Evolutionary conservation across 2,329 filamentous ascomycete species (phyloP).

Genomic region (Incumbomyces delicatus): DNA sequence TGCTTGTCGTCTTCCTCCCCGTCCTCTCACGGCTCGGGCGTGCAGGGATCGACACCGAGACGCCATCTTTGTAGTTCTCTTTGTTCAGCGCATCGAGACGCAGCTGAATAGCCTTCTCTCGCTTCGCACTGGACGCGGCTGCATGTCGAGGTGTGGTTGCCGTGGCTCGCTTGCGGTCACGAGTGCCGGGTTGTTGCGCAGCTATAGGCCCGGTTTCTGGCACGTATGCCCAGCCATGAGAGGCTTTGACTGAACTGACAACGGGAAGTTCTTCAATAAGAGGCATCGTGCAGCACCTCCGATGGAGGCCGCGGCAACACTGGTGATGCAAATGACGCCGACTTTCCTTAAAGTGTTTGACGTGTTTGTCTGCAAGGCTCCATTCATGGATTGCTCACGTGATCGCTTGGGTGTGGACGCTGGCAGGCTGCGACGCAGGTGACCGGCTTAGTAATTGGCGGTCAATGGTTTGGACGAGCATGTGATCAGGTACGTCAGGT

Average conservation of each 20-base stretch:
- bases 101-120: conserved; percentile 70
- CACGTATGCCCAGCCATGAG: conserved; percentile 89
- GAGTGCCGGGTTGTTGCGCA: conserved; percentile 46
- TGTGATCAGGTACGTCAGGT: too few species aligned
- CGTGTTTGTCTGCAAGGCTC: too few species aligned
- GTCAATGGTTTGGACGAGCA: too few species aligned
- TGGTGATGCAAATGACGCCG: too few species aligned
- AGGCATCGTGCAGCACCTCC: conserved; percentile 37
- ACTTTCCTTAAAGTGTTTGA: too few species aligned
- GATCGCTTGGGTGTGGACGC: too few species aligned
- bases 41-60: conserved; percentile 49
- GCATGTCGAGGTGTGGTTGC: conserved; percentile 18
- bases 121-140: conserved; percentile 48
- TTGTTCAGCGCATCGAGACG: conserved; percentile 74
- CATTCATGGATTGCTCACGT: too few species aligned
- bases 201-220: conserved; percentile 59
- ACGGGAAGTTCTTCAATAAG: conserved; percentile 71
- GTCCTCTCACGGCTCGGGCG: conserved; percentile 31
- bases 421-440: too few species aligned
- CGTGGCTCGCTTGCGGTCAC: conserved; percentile 50
- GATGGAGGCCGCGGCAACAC: too few species aligned
- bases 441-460: too few species aligned
- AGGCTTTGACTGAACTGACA: conserved; percentile 55
- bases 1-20: conserved; percentile 36
- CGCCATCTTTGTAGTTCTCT: conserved; percentile 63